Conservation (phyloP, 176 grass and related monocot genomes). For the Sorghum bicolor region DNA sequence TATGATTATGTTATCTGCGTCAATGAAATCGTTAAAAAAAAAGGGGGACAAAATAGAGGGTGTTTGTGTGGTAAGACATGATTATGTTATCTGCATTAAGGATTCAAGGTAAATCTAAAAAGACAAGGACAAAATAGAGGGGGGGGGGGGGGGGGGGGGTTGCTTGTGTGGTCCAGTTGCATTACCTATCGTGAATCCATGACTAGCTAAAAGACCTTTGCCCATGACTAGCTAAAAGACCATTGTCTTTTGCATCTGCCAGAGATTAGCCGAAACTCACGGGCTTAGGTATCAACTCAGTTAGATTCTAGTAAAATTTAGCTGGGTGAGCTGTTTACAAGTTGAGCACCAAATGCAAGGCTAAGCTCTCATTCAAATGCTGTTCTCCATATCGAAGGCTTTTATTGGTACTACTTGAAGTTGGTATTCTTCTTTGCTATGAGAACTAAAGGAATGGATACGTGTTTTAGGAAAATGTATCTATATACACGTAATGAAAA, state of each 20-base stretch:
- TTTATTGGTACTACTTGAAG: not conserved
- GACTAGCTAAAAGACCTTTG: not conserved
- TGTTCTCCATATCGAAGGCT: not conserved
- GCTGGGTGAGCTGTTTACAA: not conserved
- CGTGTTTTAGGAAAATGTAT: not conserved
- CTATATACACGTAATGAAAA: not conserved
- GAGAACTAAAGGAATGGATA: not conserved
- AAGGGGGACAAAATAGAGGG: not conserved
- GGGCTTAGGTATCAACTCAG: not conserved
- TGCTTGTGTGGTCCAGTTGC: not conserved
- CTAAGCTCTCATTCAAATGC: not conserved
- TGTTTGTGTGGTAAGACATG: not conserved
- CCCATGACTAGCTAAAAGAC: not conserved
- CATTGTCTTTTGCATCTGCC: not conserved
- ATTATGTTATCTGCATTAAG: no score
- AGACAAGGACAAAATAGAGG: not conserved
- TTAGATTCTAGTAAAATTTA: not conserved
- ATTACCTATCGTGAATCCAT: not conserved
- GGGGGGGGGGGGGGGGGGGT: no score
- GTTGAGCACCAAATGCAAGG: conserved; percentile 3
- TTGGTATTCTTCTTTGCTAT: not conserved
- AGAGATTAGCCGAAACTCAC: not conserved
- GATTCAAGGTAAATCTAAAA: conserved; percentile 14
- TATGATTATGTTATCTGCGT: not conserved
- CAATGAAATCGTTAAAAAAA: not conserved